These are phyloP conservation scores for Hypsizygus ulmarius DNA, from an alignment of 1,284 basidiomycete genomes.

Conservation along the genomic window DNA sequence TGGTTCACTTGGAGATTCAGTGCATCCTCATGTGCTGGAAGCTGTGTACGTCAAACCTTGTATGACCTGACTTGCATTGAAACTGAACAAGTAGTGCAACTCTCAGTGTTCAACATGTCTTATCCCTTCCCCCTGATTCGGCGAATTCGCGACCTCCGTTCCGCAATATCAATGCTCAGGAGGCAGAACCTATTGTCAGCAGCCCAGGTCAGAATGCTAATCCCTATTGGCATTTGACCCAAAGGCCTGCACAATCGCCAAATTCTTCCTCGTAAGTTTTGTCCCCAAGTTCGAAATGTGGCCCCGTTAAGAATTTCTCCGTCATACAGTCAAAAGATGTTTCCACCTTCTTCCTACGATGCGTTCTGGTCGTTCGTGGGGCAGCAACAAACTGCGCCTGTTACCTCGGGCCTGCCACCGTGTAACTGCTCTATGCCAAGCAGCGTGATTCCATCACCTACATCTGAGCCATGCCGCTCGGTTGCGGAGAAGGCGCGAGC, in stretches of 20 bases:
- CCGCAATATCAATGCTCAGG: neutral
- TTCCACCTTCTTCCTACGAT: conserved; percentile 2
- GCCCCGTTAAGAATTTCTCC: neutral
- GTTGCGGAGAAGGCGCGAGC: too few species aligned
- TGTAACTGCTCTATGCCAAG: neutral
- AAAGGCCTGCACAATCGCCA: neutral
- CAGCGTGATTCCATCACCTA: neutral
- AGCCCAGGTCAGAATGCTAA: neutral
- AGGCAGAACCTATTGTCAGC: neutral
- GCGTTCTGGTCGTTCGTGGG: conserved; percentile 6
- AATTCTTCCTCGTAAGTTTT: neutral
- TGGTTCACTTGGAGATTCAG: neutral
- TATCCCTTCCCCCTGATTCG: neutral
- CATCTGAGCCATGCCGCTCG: too few species aligned
- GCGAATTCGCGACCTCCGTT: neutral
- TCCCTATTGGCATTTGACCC: conserved; percentile 9
- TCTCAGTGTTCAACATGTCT: conserved; percentile 6
- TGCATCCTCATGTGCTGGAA: conserved; percentile 8
- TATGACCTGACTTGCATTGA: neutral
- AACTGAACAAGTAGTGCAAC: neutral
- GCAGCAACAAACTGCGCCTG: neutral
- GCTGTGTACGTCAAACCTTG: conserved; percentile 1
- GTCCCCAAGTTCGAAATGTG: too few species aligned
- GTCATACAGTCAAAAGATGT: neutral
- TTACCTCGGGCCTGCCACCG: neutral